Conservation (phyloP, 768 basidiomycete species). For the Tylopilus rubrobrunneus region DNA sequence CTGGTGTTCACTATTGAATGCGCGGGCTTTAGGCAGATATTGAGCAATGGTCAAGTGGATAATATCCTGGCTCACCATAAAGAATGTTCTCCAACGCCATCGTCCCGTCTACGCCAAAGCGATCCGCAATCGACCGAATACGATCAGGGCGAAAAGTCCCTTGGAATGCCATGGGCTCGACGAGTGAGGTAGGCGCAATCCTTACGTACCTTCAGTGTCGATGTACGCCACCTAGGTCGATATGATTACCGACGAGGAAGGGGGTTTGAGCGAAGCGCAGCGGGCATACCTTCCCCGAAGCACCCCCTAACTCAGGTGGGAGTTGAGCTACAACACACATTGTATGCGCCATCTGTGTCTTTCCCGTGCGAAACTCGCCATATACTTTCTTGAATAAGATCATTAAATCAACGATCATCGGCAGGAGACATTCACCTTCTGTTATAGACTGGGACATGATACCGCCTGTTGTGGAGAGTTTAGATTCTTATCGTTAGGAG, state of each 20-base stretch:
- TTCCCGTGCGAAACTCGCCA: constrained; percentile 94
- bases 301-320: constrained; percentile 86
- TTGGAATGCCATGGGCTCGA: constrained; percentile 30
- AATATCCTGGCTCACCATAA: constrained; percentile 52
- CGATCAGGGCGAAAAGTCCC: constrained; percentile 96
- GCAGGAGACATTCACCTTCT: constrained; percentile 52
- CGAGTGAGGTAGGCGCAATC: neutral
- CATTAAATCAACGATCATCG: neutral
- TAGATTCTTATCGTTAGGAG: neutral
- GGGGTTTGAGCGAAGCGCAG: constrained; percentile 1
- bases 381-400: constrained; percentile 54
- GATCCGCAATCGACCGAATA: constrained; percentile 84
- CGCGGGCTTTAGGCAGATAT: constrained; percentile 55
- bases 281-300: constrained; percentile 69
- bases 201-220: constrained; percentile 68
- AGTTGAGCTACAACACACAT: constrained; percentile 90
- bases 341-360: constrained; percentile 94
- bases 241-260: neutral
- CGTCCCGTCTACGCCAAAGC: constrained; percentile 88
- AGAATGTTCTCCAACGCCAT: constrained; percentile 88
- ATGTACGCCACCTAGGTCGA: constrained; percentile 76
- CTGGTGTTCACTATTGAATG: constrained; percentile 91
- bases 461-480: constrained; percentile 51
- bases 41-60: constrained; percentile 4
- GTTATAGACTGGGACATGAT: constrained; percentile 91